Evolutionary conservation across 2,329 filamentous ascomycete species (phyloP).

Genomic region (Tetracladium maxilliforme): DNA sequence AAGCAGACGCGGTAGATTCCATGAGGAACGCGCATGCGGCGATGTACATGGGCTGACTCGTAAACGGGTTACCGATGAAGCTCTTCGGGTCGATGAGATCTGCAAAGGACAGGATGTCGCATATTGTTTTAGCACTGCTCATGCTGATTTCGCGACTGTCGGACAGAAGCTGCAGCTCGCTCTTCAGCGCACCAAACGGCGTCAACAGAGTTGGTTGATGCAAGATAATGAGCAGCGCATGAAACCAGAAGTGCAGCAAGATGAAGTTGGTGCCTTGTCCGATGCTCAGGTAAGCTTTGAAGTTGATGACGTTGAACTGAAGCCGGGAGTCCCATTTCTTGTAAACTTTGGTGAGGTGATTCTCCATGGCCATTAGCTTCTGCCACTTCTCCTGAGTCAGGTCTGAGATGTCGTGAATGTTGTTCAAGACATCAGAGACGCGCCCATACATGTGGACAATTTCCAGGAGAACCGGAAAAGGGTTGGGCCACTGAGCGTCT

Average conservation of each 20-base stretch:
- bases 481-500: constrained; percentile 55
- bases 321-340: constrained; percentile 61
- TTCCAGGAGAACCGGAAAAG: constrained; percentile 66
- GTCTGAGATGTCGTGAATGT: constrained; percentile 58
- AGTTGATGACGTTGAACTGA: constrained; percentile 76
- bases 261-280: constrained; percentile 81
- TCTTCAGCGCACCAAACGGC: constrained; percentile 45
- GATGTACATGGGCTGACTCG: constrained; percentile 82
- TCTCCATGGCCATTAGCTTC: constrained; percentile 63
- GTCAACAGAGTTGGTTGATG: constrained; percentile 74
- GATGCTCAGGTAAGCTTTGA: constrained; percentile 67
- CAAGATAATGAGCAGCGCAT: constrained; percentile 70
- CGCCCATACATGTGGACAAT: constrained; percentile 79
- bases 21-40: constrained; percentile 80
- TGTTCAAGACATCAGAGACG: constrained; percentile 73
- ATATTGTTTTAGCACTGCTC: constrained; percentile 64
- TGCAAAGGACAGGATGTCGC: constrained; percentile 75
- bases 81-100: constrained; percentile 77
- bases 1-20: constrained; percentile 60
- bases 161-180: constrained; percentile 55
- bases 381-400: constrained; percentile 62
- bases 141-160: constrained; percentile 57
- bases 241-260: constrained; percentile 68
- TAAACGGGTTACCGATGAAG: constrained; percentile 79
- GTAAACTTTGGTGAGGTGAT: constrained; percentile 56